Evolutionary conservation across 768 basidiomycete genomes (phyloP).

Genomic region (Phylloporus sp.): DNA sequence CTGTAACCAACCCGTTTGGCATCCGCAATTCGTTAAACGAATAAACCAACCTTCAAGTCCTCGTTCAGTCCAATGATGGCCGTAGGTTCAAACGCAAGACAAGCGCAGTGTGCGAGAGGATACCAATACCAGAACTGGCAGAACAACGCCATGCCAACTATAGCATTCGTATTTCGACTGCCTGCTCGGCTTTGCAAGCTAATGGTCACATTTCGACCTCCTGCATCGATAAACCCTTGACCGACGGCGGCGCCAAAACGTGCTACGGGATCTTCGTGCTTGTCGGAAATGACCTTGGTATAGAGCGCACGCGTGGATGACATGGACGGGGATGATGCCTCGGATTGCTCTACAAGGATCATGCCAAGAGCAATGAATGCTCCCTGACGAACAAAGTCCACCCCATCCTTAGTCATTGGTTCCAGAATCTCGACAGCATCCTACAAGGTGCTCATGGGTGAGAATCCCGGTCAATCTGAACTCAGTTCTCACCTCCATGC

Average conservation of each 20-base stretch:
- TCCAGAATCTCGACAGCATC: slow-evolving; percentile 96
- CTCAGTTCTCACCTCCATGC: slow-evolving; percentile 64
- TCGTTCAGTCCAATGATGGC: slow-evolving; percentile 89
- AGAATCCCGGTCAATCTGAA: not conserved
- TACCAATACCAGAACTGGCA: slow-evolving; percentile 99
- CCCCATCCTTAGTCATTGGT: slow-evolving; percentile 96
- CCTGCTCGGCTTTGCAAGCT: slow-evolving; percentile 91
- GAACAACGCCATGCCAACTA: slow-evolving; percentile 97
- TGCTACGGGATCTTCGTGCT: slow-evolving; percentile 98
- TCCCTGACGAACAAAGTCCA: slow-evolving; percentile 98
- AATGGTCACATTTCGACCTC: slow-evolving; percentile 94
- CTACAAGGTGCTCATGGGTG: slow-evolving; percentile 33
- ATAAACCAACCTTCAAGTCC: slow-evolving; percentile 64
- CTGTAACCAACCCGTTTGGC: slow-evolving; percentile 37
- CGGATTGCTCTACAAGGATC: slow-evolving; percentile 95
- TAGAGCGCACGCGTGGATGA: slow-evolving; percentile 80
- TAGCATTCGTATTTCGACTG: slow-evolving; percentile 86
- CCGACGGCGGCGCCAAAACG: slow-evolving; percentile 95
- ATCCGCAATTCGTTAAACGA: not conserved
- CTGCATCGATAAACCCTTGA: slow-evolving; percentile 96
- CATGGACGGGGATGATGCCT: slow-evolving; percentile 79
- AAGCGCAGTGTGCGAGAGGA: slow-evolving; percentile 89
- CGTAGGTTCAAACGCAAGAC: slow-evolving; percentile 91
- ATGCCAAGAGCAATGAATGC: slow-evolving; percentile 94
- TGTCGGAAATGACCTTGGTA: slow-evolving; percentile 85